Percentiles rank a stretch among this genome's conserved stretches.
These are phyloP conservation scores for Mucor plumbeus DNA, from an alignment of 371 early-diverging fungal genomes.

Conservation along the genomic window DNA sequence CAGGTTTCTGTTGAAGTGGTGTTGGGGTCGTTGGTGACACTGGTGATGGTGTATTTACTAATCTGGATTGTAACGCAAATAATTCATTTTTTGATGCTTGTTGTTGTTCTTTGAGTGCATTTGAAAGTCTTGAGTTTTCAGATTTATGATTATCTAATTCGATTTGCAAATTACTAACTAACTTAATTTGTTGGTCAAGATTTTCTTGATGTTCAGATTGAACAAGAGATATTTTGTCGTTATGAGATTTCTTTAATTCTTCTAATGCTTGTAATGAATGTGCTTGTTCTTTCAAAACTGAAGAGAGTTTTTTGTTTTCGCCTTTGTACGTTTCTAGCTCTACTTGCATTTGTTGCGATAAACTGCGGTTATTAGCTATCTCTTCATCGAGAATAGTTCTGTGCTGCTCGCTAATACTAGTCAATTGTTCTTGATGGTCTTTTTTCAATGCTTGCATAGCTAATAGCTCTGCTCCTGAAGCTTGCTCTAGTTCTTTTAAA, in stretches of 20 bases:
- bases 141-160: background rate
- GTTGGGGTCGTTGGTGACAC: background rate
- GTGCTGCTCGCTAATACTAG: background rate
- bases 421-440: background rate
- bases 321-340: background rate
- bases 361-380: background rate
- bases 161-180: background rate
- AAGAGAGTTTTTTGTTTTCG: background rate
- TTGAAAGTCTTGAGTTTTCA: background rate
- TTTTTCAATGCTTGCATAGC: background rate
- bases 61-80: background rate
- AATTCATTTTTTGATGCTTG: background rate
- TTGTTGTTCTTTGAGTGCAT: background rate
- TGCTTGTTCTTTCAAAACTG: background rate
- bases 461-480: background rate
- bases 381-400: background rate
- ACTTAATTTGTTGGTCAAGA: background rate
- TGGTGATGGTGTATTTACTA: background rate
- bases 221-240: background rate
- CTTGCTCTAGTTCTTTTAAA: background rate
- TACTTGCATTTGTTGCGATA: background rate
- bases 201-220: background rate
- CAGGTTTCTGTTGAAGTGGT: background rate
- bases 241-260: slow-evolving; percentile 4
- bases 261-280: slow-evolving; percentile 1